Evolutionary conservation across 2,329 filamentous ascomycete genomes (phyloP), one percentile per base, ranked within the genome.

Genomic region (Aspergillus felis): DNA sequence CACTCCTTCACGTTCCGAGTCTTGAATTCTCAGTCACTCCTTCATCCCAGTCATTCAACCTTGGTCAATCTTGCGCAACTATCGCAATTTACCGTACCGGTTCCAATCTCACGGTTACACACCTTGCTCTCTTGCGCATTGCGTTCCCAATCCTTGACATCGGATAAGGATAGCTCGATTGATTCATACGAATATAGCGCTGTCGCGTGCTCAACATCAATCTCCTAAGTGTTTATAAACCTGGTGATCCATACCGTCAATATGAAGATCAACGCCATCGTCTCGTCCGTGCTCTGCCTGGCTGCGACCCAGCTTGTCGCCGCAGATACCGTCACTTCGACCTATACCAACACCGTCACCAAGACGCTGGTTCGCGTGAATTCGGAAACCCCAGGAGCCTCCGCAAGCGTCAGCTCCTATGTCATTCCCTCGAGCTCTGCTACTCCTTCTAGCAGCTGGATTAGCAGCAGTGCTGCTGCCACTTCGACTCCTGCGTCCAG

Each of bases 341-440:
- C 70, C 52, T 60, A 67, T 24, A 69, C 68, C 44, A 65, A 73
- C 25, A 76, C 73, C 22, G 70, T 72, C 50, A 74, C 75, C 60
- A 79, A 79, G 61, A 78, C 78, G 25, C 62, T 77, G 20, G 51
- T 74, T 3, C 77, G 78, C 17, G 75, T 78, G 47, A 76, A 81
- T 20, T 74, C 77, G 12, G 67, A 70, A 53, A 70, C 71, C 38
- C 63, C 71, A 2, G 63, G 70, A 17, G 61, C 62, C 20, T 64
- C 55, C 27, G 51, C 61, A 32, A 61, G 53, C 41, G 54, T 64
- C 51, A 62, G 57, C 38, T 57, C 58, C 24, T 74, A 76, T 14
- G 65, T 69, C 54, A 67, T 69, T 50, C 62, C 69, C 2, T 65
- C 71, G 22, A 64, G 65, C 42, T 61, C 59, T 24, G 58, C 64